Percentiles rank a stretch among this genome's conserved stretches.
phyloP scores from a whole-genome alignment of 305 asterid species.

The Fraxinus baroniana region DNA sequence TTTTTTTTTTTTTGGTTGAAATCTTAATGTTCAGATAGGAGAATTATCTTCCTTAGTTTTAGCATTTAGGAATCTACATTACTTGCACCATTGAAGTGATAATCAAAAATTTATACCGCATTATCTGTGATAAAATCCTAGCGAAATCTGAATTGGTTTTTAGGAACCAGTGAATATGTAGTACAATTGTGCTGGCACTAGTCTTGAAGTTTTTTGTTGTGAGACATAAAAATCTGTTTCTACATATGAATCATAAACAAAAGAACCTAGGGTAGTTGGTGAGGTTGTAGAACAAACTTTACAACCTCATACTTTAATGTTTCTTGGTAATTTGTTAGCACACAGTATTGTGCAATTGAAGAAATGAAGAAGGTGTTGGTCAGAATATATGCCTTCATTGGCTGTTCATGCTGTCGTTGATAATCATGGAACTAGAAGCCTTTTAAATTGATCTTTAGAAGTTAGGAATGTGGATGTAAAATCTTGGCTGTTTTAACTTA shows the following conservation, averaged over 20 bases:
- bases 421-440: not conserved
- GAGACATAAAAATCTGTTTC: not conserved
- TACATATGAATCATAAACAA: not conserved
- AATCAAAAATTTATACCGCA: not conserved
- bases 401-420: not conserved
- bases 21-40: not conserved
- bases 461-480: not conserved
- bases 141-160: not conserved
- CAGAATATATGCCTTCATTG: constrained; percentile 1
- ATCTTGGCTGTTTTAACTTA: not conserved
- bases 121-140: not conserved
- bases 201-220: not conserved
- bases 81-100: not conserved
- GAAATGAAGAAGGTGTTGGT: not conserved
- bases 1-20: not conserved
- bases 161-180: not conserved
- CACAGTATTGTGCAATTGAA: not conserved
- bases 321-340: not conserved
- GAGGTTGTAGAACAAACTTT: not conserved
- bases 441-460: not conserved
- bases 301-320: not conserved
- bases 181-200: not conserved
- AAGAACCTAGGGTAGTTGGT: not conserved
- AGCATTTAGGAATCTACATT: not conserved
- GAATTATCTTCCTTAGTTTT: not conserved